A percentile compares a stretch with the other conserved stretches of the same genome.
Evolutionary conservation across 2,329 filamentous ascomycete genomes (phyloP).

Genomic region (Talaromyces sp.): DNA sequence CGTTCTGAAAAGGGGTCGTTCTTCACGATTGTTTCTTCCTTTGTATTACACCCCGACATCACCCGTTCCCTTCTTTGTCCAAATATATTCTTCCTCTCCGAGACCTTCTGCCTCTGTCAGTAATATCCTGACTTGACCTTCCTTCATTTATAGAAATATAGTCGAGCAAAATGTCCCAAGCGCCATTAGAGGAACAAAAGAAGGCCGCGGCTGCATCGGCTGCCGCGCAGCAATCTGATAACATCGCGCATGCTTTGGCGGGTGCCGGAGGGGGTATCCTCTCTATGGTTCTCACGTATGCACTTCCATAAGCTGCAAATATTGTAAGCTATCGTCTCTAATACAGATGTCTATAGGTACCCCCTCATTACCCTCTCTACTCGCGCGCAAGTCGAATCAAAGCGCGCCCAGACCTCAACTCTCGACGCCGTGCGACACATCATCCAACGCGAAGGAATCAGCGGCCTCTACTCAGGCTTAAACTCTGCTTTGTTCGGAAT

Average conservation of each 20-base stretch:
- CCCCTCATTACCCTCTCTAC: constrained; percentile 97
- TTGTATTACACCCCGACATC: not conserved
- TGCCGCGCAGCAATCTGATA: constrained; percentile 81
- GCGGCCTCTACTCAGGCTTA: constrained; percentile 86
- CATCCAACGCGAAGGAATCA: constrained; percentile 83
- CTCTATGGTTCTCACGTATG: constrained; percentile 91
- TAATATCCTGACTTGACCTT: not conserved
- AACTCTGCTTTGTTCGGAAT: constrained; percentile 96
- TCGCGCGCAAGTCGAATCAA: constrained; percentile 95
- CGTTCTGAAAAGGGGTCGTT: not conserved
- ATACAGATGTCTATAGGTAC: constrained; percentile 58
- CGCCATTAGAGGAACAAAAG: constrained; percentile 36
- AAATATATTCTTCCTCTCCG: not conserved
- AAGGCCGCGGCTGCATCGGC: constrained; percentile 53
- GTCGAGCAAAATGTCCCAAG: constrained; percentile 37
- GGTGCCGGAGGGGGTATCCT: constrained; percentile 90
- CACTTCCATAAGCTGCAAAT: not conserved
- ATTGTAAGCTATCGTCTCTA: not conserved
- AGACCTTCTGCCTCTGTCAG: not conserved
- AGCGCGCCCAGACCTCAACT: constrained; percentile 81
- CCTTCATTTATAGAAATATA: not conserved
- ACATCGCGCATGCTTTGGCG: constrained; percentile 90
- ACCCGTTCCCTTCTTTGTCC: not conserved
- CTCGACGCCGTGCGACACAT: constrained; percentile 80
- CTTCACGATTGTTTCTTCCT: not conserved